phyloP scores from a whole-genome alignment of 2,329 filamentous ascomycete species.

The Lachnellula suecica region DNA sequence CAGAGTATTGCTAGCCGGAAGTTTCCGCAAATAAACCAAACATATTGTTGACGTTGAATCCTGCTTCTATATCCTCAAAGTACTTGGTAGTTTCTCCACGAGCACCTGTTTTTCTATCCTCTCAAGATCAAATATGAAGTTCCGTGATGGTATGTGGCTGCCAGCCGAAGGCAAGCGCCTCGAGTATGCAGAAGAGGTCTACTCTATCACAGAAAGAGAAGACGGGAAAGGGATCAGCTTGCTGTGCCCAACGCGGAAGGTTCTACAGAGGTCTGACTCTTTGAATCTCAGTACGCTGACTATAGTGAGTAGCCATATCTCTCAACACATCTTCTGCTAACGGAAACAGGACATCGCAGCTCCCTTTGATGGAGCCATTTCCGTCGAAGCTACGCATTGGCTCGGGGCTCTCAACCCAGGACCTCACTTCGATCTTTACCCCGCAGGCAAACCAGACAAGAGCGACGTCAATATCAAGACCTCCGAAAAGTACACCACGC shows the following conservation, averaged over 20 bases:
- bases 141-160: conserved; percentile 68
- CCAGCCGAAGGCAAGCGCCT: conserved; percentile 57
- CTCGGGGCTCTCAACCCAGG: conserved; percentile 49
- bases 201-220: conserved; percentile 43
- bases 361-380: conserved; percentile 58
- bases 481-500: conserved; percentile 43
- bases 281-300: conserved; percentile 55
- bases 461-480: conserved; percentile 39
- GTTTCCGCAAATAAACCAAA: too few relatives aligned
- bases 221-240: conserved; percentile 50
- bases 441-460: conserved; percentile 46
- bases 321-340: conserved; percentile 17
- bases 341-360: conserved; percentile 51
- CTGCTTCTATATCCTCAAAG: too few relatives aligned
- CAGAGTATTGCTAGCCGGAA: too few relatives aligned
- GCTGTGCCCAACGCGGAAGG: conserved; percentile 57
- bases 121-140: conserved; percentile 56
- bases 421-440: conserved; percentile 59
- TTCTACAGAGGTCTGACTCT: conserved; percentile 52
- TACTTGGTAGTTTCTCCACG: not conserved
- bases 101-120: too few relatives aligned
- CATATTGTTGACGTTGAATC: too few relatives aligned
- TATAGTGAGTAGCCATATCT: conserved; percentile 36
- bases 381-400: conserved; percentile 58
- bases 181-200: conserved; percentile 66